Evolutionary conservation across 129 eudicot species (phyloP).

Genomic region (Flaveria robusta): DNA sequence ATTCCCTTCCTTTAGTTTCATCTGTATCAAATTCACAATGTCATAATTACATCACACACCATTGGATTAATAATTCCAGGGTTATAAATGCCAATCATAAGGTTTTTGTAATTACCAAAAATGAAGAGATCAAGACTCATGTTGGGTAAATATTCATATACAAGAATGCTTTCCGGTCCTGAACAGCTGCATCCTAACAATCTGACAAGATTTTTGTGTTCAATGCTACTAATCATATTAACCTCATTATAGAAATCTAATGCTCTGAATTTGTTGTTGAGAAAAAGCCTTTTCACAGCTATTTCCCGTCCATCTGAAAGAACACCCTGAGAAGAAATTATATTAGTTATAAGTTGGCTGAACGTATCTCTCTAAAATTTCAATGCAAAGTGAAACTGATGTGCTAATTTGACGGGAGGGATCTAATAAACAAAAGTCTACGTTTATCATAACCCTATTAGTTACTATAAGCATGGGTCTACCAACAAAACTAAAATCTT

Average conservation of each 20-base stretch:
- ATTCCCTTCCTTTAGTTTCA: conserved; percentile 46
- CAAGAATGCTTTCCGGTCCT: conserved; percentile 81
- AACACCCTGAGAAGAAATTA: conserved; percentile 52
- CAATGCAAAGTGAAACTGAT: too few species aligned
- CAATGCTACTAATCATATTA: conserved; percentile 67
- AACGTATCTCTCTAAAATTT: too few species aligned
- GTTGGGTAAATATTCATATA: conserved; percentile 72
- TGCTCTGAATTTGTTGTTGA: conserved; percentile 81
- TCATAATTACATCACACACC: too few species aligned
- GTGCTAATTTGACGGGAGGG: too few species aligned
- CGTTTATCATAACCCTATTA: too few species aligned
- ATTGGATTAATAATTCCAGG: neutral
- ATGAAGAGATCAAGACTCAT: conserved; percentile 78
- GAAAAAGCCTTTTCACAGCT: conserved; percentile 89
- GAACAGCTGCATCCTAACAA: conserved; percentile 78
- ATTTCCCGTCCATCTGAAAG: conserved; percentile 85
- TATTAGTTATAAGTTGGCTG: neutral
- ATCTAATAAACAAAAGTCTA: too few species aligned
- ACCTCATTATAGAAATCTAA: conserved; percentile 84
- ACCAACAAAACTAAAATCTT: too few species aligned
- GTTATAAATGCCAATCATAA: neutral
- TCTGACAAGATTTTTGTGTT: conserved; percentile 78
- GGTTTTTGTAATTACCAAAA: conserved; percentile 41
- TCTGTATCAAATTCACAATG: conserved; percentile 38
- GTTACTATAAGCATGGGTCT: too few species aligned